Evolutionary conservation across 1,284 basidiomycete genomes (phyloP).

Genomic region (Heterobasidion irregulare): DNA sequence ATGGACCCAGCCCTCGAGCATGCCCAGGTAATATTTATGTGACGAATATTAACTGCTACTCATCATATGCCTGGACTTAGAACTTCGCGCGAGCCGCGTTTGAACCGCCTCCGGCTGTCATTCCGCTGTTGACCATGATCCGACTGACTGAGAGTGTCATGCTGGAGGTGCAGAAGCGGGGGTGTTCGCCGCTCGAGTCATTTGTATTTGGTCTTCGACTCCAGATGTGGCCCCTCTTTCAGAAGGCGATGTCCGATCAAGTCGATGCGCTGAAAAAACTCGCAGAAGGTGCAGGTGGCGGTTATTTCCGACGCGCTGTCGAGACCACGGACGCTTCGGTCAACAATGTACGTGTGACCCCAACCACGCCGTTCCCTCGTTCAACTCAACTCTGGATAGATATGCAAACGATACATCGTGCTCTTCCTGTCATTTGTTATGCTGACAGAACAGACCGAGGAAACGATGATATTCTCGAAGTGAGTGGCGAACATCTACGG

Average conservation of each 20-base stretch:
- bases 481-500: conserved; percentile 24
- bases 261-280: conserved; percentile 75
- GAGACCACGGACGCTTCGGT: conserved; percentile 65
- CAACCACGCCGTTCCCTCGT: neutral
- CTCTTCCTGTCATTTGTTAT: conserved; percentile 77
- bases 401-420: conserved; percentile 62
- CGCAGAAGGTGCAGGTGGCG: conserved; percentile 56
- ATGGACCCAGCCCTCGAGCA: conserved; percentile 86
- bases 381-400: conserved; percentile 17
- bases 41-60: neutral
- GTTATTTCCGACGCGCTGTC: conserved; percentile 56
- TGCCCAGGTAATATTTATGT: conserved; percentile 42
- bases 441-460: conserved; percentile 76
- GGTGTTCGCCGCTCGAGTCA: conserved; percentile 70
- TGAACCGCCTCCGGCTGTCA: conserved; percentile 62
- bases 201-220: conserved; percentile 76
- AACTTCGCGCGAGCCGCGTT: conserved; percentile 57
- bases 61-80: conserved; percentile 29
- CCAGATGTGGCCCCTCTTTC: conserved; percentile 86
- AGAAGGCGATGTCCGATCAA: conserved; percentile 81
- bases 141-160: conserved; percentile 77
- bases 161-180: conserved; percentile 63
- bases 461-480: conserved; percentile 94
- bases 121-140: conserved; percentile 82
- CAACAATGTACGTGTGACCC: conserved; percentile 37